Evolutionary conservation across 2,329 filamentous ascomycete species (phyloP), one percentile per base, ranked within the genome.

Genomic region (Rhinocladiella mackenziei): DNA sequence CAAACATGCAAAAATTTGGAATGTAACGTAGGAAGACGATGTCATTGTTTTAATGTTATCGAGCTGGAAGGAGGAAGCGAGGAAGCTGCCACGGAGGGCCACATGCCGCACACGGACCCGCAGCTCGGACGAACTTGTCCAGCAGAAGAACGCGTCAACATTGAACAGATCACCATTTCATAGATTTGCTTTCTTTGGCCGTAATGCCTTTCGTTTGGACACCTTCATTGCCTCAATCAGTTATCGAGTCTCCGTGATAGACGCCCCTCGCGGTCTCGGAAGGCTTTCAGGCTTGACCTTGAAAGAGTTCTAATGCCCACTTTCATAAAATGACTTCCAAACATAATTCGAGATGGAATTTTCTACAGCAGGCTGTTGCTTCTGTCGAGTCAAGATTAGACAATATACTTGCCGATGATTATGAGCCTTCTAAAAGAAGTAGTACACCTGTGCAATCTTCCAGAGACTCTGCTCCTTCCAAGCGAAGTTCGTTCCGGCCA

Each of bases 321-420:
- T 34, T 39, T 28, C 19, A 13, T 28, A 51, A 31, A 13, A 53
- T 53, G 50, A 34, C 46, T 10, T 39, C 43, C 23, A 53, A 67
- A 43, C 55, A 78, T 55, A 70, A 75, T 50, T 77, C 77, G 38
- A 77, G 77, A 79, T 89, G 85, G 85, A 84, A 83, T 33, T 84
- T 95, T 62, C 76, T 96, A 48, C 86, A 89, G 54, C 87, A 91
- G 66, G 89, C 91, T 53, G 88, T 97, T 49, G 89, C 89, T 42
- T 89, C 89, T 49, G 85, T 98, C 45, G 92, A 98, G 69, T 94
- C 89, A 48, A 82, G 86, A 31, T 77, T 98, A 48, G 92, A 98
- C 65, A 89, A 80, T 37, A 94, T 98, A 46, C 76, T 98, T 49
- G 81, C 88, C 41, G 89, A 96, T 55, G 81, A 86, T 43, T 80